Evolutionary conservation across 176 grass and related monocot genomes (phyloP).

Genomic region (Lolium rigidum): DNA sequence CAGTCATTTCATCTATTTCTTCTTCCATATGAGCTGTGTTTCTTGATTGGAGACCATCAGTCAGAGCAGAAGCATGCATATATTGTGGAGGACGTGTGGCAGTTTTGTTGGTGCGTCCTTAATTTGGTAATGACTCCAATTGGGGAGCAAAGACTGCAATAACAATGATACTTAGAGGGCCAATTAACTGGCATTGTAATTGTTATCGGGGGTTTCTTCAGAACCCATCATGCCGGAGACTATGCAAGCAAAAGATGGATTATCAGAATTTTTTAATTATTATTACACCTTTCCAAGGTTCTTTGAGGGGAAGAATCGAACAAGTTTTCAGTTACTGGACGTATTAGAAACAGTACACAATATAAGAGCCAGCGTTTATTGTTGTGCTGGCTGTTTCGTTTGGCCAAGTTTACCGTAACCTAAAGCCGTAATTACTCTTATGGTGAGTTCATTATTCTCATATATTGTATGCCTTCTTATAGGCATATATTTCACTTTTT

Average conservation of each 20-base stretch:
- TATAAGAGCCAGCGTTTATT: not conserved
- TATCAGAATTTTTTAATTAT: not conserved
- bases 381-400: not conserved
- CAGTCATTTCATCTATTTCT: conserved; percentile 40
- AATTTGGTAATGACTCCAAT: conserved; percentile 26
- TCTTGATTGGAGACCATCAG: conserved; percentile 8
- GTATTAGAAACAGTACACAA: conserved; percentile 1
- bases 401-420: not conserved
- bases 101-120: conserved; percentile 33
- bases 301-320: not conserved
- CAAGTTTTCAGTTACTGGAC: conserved; percentile 16
- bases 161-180: conserved; percentile 13
- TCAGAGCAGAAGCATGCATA: conserved; percentile 5
- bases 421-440: not conserved
- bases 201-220: conserved; percentile 15
- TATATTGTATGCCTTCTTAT: too few relatives aligned
- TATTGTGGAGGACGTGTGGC: conserved; percentile 30
- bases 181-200: conserved; percentile 31
- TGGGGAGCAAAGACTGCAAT: conserved; percentile 36
- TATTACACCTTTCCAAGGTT: not conserved
- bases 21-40: conserved; percentile 18
- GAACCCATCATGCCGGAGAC: conserved; percentile 10
- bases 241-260: not conserved
- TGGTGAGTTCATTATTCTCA: too few relatives aligned
- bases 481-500: too few relatives aligned